Evolutionary conservation across 805 yeast species (phyloP).

Genomic region (Wickerhamomyces xylosicus): DNA sequence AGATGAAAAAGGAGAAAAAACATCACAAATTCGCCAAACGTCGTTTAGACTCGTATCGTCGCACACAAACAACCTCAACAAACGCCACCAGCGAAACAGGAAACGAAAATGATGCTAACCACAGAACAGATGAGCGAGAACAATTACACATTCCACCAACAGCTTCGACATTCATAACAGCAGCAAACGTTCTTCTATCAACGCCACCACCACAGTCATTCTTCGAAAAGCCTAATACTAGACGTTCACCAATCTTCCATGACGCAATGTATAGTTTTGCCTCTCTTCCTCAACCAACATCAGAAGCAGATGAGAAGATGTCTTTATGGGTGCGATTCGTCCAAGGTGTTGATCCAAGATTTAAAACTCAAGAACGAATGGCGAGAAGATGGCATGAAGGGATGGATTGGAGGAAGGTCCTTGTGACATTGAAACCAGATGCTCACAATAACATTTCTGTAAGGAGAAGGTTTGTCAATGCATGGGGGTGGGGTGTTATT

Average conservation of each 20-base stretch:
- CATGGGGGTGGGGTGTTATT: constrained; percentile 93
- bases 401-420: constrained; percentile 84
- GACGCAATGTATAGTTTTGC: constrained; percentile 62
- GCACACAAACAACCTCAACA: too few relatives aligned
- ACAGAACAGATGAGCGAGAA: too few relatives aligned
- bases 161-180: constrained; percentile 71
- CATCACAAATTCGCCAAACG: too few relatives aligned
- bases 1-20: too few relatives aligned
- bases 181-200: constrained; percentile 66
- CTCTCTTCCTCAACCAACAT: constrained; percentile 69
- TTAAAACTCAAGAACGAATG: constrained; percentile 46
- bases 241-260: constrained; percentile 68
- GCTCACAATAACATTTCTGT: constrained; percentile 93
- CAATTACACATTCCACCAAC: constrained; percentile 51
- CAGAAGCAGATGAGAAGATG: too few relatives aligned
- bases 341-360: constrained; percentile 6
- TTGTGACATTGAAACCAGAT: constrained; percentile 80
- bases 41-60: too few relatives aligned
- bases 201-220: constrained; percentile 67
- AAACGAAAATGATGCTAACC: too few relatives aligned
- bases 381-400: constrained; percentile 84
- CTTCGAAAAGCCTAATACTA: constrained; percentile 52
- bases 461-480: constrained; percentile 80
- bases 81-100: too few relatives aligned
- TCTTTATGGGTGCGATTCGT: too few relatives aligned